Percentiles rank a stretch among this genome's conserved stretches.
These are phyloP conservation scores for Takashimella tepidaria DNA, from an alignment of 1,284 basidiomycete species.

Conservation along the genomic window DNA sequence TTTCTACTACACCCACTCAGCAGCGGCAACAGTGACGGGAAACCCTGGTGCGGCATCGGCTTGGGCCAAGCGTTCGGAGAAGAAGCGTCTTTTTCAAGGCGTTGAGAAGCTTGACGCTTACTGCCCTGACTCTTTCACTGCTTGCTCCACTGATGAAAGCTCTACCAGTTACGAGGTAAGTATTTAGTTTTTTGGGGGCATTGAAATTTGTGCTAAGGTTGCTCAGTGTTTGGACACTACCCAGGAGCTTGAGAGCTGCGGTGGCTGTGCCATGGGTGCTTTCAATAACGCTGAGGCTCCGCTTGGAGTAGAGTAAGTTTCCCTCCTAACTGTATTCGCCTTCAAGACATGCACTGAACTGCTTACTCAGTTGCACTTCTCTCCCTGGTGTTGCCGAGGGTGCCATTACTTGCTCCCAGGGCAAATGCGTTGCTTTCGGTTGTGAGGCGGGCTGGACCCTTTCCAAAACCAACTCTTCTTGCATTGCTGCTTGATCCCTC, in stretches of 20 bases:
- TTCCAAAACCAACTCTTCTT: neutral
- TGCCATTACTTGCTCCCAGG: neutral
- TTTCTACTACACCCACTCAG: neutral
- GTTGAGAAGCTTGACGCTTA: neutral
- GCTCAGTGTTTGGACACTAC: constrained; percentile 11
- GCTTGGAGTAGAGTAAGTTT: constrained; percentile 3
- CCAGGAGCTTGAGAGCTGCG: constrained; percentile 13
- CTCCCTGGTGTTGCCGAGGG: neutral
- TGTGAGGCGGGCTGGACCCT: neutral
- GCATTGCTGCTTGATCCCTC: neutral
- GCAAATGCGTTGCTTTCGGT: neutral
- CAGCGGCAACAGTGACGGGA: neutral
- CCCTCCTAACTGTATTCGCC: neutral
- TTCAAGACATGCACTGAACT: neutral
- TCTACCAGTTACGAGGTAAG: neutral
- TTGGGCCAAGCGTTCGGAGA: neutral
- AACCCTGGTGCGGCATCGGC: neutral
- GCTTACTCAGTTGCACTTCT: neutral
- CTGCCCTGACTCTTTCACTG: neutral
- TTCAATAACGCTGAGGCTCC: neutral
- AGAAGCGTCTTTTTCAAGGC: neutral
- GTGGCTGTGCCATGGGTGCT: constrained; percentile 8
- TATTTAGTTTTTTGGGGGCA: neutral
- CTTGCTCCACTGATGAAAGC: neutral
- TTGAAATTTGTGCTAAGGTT: neutral